Evolutionary conservation across 441 rosid species (phyloP), one percentile per base, ranked within the genome.

Genomic region (Corymbia calophylla): DNA sequence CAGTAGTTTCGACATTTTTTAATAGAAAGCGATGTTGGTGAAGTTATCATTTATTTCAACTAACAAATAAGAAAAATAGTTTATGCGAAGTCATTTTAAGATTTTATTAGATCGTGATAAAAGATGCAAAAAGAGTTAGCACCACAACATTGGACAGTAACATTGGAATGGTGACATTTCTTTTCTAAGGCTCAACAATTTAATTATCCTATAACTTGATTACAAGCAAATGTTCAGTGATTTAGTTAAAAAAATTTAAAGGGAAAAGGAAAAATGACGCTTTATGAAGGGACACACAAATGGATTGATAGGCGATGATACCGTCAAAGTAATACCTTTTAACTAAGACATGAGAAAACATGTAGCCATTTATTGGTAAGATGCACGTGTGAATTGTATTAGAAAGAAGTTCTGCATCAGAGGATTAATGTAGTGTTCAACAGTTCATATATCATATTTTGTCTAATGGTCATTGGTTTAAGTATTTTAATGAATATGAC

Each of bases 361-460:
- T 64, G 39, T 14, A 64, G 35, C 10, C 73, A 64, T 64, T n/a
- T 64, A 23, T 58, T 58, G 14, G 9, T 58, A 25, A 29, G 3
- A 58, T 58, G 17, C 7, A 25, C n/a, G 0, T 0, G 7, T 25
- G 25, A 58, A 3, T 58, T 58, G 14, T 58, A 29, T 6, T 58
- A 58, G 25, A 58, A 14, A 58, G 64, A 58, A 1, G 6, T 10
- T 29, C 14, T 29, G 8, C 0, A 0, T 25, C 0, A 5, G 7
- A 58, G n/a, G 25, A 58, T 58, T 10, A 23, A 29, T 58, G 7
- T 58, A 0, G 64, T 58, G n/a, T 58, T 58, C 14, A 25, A 29
- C 7, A 25, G 11, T 58, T 58, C 9, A 58, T 58, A 58, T 58
- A 58, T 58, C 11, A 58, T 58, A 58, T 23, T 58, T 0, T 0